Evolutionary conservation across 1,284 basidiomycete species (phyloP).

Genomic region (Pyrrhoderma lamaoense): DNA sequence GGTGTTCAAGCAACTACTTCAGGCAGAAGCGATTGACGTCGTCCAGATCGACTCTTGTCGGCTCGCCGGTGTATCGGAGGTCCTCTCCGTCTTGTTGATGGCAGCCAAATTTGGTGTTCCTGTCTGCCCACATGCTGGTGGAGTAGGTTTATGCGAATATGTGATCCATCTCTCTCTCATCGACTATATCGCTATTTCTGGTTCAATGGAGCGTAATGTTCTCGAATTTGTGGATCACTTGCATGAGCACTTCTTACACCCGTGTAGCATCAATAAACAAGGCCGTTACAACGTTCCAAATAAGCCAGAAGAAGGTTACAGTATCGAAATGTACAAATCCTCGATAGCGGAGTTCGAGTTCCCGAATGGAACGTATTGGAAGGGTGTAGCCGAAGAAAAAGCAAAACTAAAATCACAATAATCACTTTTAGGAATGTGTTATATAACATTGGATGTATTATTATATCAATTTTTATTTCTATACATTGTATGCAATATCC

Average conservation of each 20-base stretch:
- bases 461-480: too few species aligned
- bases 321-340: constrained; percentile 69
- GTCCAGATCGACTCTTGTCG: constrained; percentile 94
- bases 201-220: constrained; percentile 89
- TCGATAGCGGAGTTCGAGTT: constrained; percentile 72
- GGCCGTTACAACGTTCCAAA: constrained; percentile 82
- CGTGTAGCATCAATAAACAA: constrained; percentile 79
- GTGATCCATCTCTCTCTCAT: constrained; percentile 85
- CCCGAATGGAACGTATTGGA: constrained; percentile 72
- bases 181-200: constrained; percentile 89
- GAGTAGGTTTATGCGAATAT: constrained; percentile 93
- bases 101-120: constrained; percentile 86
- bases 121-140: constrained; percentile 93
- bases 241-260: constrained; percentile 88
- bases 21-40: constrained; percentile 92
- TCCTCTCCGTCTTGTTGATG: constrained; percentile 90
- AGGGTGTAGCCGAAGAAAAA: constrained; percentile 19
- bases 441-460: too few species aligned
- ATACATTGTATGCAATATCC: too few species aligned
- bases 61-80: constrained; percentile 89
- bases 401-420: not conserved
- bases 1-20: constrained; percentile 95
- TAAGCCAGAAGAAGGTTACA: constrained; percentile 64
- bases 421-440: too few species aligned
- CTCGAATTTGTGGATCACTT: constrained; percentile 86